Evolutionary conservation across 2,329 filamentous ascomycete genomes (phyloP).

Genomic region (Whalleya microplaca): DNA sequence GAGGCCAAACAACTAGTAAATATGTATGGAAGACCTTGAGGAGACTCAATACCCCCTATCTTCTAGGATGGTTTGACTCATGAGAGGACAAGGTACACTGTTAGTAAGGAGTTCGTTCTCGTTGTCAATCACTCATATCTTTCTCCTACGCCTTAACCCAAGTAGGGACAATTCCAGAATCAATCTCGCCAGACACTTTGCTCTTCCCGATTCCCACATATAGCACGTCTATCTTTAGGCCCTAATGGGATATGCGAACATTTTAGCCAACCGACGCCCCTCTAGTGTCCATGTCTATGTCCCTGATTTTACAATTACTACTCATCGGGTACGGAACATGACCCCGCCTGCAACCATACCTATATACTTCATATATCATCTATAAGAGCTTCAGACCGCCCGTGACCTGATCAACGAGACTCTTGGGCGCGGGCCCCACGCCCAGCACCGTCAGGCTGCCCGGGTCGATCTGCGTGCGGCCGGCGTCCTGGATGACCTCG

Average conservation of each 20-base stretch:
- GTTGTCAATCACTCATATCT: too few species aligned
- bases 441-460: conserved; percentile 93
- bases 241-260: background rate
- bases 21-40: too few species aligned
- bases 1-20: too few species aligned
- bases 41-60: too few species aligned
- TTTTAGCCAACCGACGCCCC: background rate
- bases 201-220: background rate
- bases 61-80: too few species aligned
- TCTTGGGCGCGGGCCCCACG: conserved; percentile 80
- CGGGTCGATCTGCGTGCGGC: conserved; percentile 92
- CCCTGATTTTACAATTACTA: background rate
- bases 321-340: too few species aligned
- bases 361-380: too few species aligned
- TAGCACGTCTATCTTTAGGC: background rate
- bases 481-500: conserved; percentile 92
- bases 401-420: conserved; percentile 77
- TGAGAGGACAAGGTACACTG: too few species aligned
- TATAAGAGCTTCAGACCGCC: conserved; percentile 38
- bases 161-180: too few species aligned
- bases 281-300: background rate
- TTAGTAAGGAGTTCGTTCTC: too few species aligned
- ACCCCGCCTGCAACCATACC: too few species aligned
- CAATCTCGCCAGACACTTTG: background rate
- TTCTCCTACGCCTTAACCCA: too few species aligned